Evolutionary conservation across 176 grass and related monocot genomes (phyloP).

Genomic region (Saccharum officinarum): DNA sequence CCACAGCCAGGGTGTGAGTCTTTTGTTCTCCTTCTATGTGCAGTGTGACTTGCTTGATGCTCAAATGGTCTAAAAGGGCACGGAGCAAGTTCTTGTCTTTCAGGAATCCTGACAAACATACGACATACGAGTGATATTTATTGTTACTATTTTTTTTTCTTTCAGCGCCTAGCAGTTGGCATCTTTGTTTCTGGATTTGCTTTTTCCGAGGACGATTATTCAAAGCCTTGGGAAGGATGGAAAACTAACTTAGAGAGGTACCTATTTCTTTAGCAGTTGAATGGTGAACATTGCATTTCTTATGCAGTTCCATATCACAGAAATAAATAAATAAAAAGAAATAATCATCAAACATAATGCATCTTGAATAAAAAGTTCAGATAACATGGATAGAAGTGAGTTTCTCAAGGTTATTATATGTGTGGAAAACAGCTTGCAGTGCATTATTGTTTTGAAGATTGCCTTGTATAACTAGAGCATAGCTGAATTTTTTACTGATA

Average conservation of each 20-base stretch:
- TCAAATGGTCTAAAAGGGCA: slow-evolving; percentile 3
- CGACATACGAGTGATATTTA: neutral
- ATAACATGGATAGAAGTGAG: neutral
- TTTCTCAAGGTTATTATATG: neutral
- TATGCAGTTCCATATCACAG: neutral
- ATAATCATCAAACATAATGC: neutral
- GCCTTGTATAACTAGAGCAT: slow-evolving; percentile 1
- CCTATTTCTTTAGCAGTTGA: neutral
- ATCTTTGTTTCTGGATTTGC: slow-evolving; percentile 85
- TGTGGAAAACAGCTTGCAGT: neutral
- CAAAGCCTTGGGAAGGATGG: slow-evolving; percentile 87
- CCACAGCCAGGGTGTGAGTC: slow-evolving; percentile 96
- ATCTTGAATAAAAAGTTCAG: slow-evolving; percentile 5
- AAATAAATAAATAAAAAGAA: neutral
- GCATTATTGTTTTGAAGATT: slow-evolving; percentile 1
- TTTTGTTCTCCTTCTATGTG: slow-evolving; percentile 32
- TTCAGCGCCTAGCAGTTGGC: slow-evolving; percentile 81
- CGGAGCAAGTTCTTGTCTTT: neutral
- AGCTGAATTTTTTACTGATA: slow-evolving; percentile 9
- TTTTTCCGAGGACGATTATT: slow-evolving; percentile 74
- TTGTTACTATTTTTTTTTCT: slow-evolving; percentile 13
- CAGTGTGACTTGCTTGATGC: neutral
- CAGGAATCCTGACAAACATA: neutral
- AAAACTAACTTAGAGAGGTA: slow-evolving; percentile 92
- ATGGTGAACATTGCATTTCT: neutral